A percentile compares a stretch with the other conserved stretches of the same genome.
Conservation (phyloP, 306 rosid genomes). For the Trifolium repens region DNA sequence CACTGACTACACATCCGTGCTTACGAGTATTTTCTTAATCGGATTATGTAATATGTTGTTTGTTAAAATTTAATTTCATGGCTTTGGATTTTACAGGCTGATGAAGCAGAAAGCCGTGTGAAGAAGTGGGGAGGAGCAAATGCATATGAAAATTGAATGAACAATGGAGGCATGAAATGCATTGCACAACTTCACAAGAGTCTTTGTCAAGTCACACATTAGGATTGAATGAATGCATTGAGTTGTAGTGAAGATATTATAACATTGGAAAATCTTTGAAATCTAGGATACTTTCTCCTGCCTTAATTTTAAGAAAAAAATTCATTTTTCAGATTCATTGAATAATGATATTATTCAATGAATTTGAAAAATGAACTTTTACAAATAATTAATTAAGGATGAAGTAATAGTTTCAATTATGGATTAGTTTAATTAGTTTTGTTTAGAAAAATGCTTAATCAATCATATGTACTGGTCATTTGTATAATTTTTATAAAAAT, state of each 20-base stretch:
- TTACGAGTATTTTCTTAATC: neutral
- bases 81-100: slow-evolving; percentile 60
- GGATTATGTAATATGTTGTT: neutral
- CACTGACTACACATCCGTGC: neutral
- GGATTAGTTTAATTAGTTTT: neutral
- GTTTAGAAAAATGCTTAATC: neutral
- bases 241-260: slow-evolving; percentile 4
- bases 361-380: too few relatives aligned
- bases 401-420: neutral
- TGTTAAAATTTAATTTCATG: slow-evolving; percentile 23
- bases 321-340: too few relatives aligned
- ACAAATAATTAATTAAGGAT: too few relatives aligned
- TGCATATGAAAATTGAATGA: slow-evolving; percentile 33
- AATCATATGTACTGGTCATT: neutral
- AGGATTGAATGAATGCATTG: neutral
- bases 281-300: too few relatives aligned
- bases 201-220: slow-evolving; percentile 5
- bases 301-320: too few relatives aligned
- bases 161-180: neutral
- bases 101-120: slow-evolving; percentile 73
- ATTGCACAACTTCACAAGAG: neutral
- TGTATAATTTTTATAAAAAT: too few relatives aligned
- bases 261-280: neutral
- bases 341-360: too few relatives aligned
- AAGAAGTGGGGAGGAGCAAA: slow-evolving; percentile 71